Evolutionary conservation across 129 eudicot genomes (phyloP).

Genomic region (Tagetes patula): DNA sequence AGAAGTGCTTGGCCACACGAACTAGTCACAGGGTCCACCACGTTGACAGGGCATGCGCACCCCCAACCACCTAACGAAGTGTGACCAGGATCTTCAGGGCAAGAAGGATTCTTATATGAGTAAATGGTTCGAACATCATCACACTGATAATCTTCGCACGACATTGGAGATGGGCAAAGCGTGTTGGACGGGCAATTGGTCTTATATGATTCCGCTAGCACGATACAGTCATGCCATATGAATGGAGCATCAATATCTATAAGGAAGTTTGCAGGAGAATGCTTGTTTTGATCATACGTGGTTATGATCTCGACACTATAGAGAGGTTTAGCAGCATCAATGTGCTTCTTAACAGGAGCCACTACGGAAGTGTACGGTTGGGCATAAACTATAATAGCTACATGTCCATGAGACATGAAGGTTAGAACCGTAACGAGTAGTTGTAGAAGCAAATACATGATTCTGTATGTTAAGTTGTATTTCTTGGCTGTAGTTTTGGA

Average conservation of each 20-base stretch:
- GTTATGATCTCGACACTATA: constrained; percentile 19
- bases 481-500: not conserved
- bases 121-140: constrained; percentile 23
- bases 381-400: not conserved
- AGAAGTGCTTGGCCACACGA: constrained; percentile 18
- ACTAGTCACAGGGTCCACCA: constrained; percentile 12
- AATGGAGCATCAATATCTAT: constrained; percentile 48
- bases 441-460: constrained; percentile 1
- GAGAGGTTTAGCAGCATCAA: constrained; percentile 27
- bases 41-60: constrained; percentile 32
- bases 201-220: constrained; percentile 5
- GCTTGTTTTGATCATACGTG: not conserved
- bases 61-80: constrained; percentile 17
- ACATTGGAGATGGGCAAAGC: constrained; percentile 20
- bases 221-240: constrained; percentile 38
- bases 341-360: constrained; percentile 35
- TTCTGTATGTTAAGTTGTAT: not conserved
- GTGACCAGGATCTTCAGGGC: not conserved
- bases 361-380: constrained; percentile 33
- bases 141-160: constrained; percentile 37
- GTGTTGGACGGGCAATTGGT: constrained; percentile 21
- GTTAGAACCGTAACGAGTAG: not conserved
- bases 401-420: constrained; percentile 13
- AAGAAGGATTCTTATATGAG: constrained; percentile 14
- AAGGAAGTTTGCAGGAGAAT: constrained; percentile 28